These are phyloP conservation scores for Ogataea ganodermae DNA, from an alignment of 805 yeast genomes.

Conservation along the genomic window DNA sequence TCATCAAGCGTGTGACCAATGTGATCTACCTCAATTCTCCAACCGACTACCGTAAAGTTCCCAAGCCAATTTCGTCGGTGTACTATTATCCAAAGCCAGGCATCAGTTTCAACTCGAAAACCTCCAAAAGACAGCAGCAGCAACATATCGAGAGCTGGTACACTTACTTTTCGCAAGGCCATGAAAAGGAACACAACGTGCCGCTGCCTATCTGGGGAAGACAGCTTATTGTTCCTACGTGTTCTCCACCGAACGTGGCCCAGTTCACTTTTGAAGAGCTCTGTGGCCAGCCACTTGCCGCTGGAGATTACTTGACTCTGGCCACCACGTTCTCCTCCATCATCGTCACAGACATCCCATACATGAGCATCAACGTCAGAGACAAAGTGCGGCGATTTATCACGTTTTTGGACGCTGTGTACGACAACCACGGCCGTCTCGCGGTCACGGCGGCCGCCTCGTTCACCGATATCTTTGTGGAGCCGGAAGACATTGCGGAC, in stretches of 20 bases:
- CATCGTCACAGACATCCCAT: slow-evolving; percentile 92
- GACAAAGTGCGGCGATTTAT: slow-evolving; percentile 90
- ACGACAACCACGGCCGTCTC: slow-evolving; percentile 83
- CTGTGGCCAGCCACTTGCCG: slow-evolving; percentile 86
- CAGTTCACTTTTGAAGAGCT: slow-evolving; percentile 84
- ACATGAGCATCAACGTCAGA: slow-evolving; percentile 70
- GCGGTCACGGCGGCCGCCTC: slow-evolving; percentile 90
- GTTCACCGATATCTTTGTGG: slow-evolving; percentile 82
- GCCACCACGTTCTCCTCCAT: slow-evolving; percentile 76
- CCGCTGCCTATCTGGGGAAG: slow-evolving; percentile 84
- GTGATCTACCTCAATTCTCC: slow-evolving; percentile 86
- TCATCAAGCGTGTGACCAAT: slow-evolving; percentile 68
- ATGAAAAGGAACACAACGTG: slow-evolving; percentile 40
- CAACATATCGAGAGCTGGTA: slow-evolving; percentile 80
- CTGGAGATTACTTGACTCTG: slow-evolving; percentile 89
- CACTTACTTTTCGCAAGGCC: slow-evolving; percentile 68
- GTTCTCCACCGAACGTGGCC: slow-evolving; percentile 80
- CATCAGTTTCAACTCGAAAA: slow-evolving; percentile 51
- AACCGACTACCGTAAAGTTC: slow-evolving; percentile 89
- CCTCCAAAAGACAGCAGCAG: slow-evolving; percentile 51
- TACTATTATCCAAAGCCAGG: slow-evolving; percentile 75
- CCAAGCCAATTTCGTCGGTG: slow-evolving; percentile 78
- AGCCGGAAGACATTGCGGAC: slow-evolving; percentile 61
- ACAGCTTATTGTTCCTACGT: slow-evolving; percentile 68
- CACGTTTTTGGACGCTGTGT: slow-evolving; percentile 93